Base-by-base conservation (phyloP, 306 rosid genomes). In the Quercus variabilis region DNA sequence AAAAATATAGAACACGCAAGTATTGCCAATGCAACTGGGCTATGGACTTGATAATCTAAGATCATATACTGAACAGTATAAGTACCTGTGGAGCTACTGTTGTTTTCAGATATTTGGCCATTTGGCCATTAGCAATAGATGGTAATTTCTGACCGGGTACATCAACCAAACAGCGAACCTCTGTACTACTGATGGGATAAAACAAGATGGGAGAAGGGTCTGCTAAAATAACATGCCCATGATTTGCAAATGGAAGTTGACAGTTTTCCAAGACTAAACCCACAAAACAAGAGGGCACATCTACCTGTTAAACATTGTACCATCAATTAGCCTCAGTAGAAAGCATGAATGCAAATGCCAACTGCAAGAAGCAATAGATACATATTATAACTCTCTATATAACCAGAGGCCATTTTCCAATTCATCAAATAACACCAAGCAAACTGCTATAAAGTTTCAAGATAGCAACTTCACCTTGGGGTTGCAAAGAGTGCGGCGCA, bases 181-280 rank as follows among this genome's bases (percentile, higher is more conserved):
- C 90, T 1, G 90, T 81, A 80, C 86, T 80, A 72, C 92, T 88
- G 73, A 90, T 90, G 51, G 57, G 91, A 77, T 91, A 89, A 75
- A 91, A 82, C 76, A 91, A 78, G 69, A 91, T 81, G 12, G 90
- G 86, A 67, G 95, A 89, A 73, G 91, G 90, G 76, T 85, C 87
- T 9, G 82, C 92, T 11, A 91, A 73, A 77, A 90, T 79, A 49
- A 90, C 88, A 83, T 88, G 92, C 65, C 91, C 94, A 73, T 90
- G 83, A 72, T 87, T 80, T 74, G 82, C 86, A 84, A 70, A 85
- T n/a, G 95, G 92, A 76, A 89, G 92, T 55, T 80, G 75, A 72
- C 92, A 91, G 60, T 85, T 80, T 82, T 91, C 91, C 74, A 91
- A 76, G 21, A 91, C 64, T 81, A 89, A 82, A 65, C 92, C 95